A percentile compares a stretch with the other conserved stretches of the same genome.
Conservation (phyloP, 305 asterid genomes). For the Solanum aculeatissimum region DNA sequence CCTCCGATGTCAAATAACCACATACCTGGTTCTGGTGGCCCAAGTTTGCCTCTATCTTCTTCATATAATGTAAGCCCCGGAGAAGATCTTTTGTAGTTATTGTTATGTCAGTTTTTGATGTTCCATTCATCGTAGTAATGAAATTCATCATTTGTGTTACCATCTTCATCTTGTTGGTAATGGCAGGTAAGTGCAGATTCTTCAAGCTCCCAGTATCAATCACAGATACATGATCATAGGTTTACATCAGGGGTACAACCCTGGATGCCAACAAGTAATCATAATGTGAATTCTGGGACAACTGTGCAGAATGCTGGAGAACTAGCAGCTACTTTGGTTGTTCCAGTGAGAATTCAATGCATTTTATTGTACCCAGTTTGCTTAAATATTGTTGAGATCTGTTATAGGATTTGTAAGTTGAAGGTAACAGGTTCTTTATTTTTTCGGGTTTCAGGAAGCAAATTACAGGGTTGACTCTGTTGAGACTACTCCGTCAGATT, state of each 20-base stretch:
- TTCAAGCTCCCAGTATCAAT: slow-evolving; percentile 29
- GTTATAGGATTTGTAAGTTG: neutral
- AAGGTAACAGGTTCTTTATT: neutral
- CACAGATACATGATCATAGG: slow-evolving; percentile 34
- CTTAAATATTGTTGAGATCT: neutral
- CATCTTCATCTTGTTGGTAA: slow-evolving; percentile 39
- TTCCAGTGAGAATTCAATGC: slow-evolving; percentile 21
- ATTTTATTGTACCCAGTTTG: neutral
- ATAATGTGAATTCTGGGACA: slow-evolving; percentile 30
- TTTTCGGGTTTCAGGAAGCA: slow-evolving; percentile 34
- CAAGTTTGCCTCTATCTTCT: slow-evolving; percentile 39
- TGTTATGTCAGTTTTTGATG: neutral
- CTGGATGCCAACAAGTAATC: slow-evolving; percentile 55
- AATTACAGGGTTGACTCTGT: slow-evolving; percentile 13
- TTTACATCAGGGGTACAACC: slow-evolving; percentile 49
- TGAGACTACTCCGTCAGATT: slow-evolving; percentile 31
- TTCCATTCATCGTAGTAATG: neutral
- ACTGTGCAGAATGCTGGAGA: slow-evolving; percentile 40
- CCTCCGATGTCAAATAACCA: slow-evolving; percentile 37
- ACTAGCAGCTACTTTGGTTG: slow-evolving; percentile 20
- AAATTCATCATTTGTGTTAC: slow-evolving; percentile 10
- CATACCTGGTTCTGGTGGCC: slow-evolving; percentile 53
- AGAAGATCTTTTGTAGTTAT: neutral
- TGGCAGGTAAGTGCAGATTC: slow-evolving; percentile 46
- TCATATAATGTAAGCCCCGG: slow-evolving; percentile 40